These are phyloP conservation scores for Effrenium voratum DNA, from an alignment of 73 alveolate species.

Conservation along the genomic window DNA sequence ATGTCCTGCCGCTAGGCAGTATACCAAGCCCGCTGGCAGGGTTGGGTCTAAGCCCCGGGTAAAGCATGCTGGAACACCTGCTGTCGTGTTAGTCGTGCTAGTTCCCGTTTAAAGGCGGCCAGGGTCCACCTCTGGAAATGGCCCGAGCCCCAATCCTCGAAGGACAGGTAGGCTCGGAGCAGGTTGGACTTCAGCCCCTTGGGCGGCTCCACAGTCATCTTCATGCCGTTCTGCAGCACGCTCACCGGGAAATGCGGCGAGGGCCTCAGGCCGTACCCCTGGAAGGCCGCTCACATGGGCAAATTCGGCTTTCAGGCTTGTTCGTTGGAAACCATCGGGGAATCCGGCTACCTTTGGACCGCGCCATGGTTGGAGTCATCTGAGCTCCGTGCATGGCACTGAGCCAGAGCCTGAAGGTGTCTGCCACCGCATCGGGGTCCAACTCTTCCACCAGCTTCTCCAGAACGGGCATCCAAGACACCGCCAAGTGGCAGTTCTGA, in stretches of 20 bases:
- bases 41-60: neutral
- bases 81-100: too few species aligned
- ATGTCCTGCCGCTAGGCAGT: too few species aligned
- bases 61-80: too few species aligned
- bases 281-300: neutral
- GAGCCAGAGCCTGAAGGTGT: constrained; percentile 98
- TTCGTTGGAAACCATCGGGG: neutral
- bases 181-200: constrained; percentile 97
- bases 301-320: neutral
- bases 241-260: constrained; percentile 97
- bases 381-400: constrained; percentile 47
- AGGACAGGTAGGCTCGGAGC: constrained; percentile 95
- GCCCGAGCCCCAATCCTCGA: constrained; percentile 37
- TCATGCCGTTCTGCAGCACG: constrained; percentile 97
- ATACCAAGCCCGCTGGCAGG: neutral
- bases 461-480: constrained; percentile 99
- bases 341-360: neutral
- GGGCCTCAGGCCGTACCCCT: constrained; percentile 95
- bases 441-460: constrained; percentile 97
- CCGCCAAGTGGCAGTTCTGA: constrained; percentile 99
- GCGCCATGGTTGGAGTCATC: neutral
- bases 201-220: constrained; percentile 99
- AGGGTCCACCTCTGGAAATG: neutral
- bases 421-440: constrained; percentile 96
- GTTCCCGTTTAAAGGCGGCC: constrained; percentile 89